Evolutionary conservation across 176 grass and related monocot species (phyloP).

Genomic region (Pontederia crassipes): DNA sequence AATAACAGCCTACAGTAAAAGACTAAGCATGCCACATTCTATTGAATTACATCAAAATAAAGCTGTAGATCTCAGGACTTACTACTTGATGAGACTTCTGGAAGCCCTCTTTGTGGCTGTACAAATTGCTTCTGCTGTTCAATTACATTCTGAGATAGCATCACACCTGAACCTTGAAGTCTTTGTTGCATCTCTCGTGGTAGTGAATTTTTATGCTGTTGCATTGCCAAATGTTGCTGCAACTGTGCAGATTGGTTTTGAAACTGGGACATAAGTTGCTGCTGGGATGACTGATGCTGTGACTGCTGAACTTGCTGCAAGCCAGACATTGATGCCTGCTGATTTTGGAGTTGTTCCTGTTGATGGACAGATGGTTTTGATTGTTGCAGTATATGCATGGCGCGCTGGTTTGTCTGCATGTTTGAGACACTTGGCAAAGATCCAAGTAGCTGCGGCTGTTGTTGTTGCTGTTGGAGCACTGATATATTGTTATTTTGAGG

Average conservation of each 20-base stretch:
- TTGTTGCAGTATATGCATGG: constrained; percentile 49
- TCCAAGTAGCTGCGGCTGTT: constrained; percentile 58
- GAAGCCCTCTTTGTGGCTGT: constrained; percentile 36
- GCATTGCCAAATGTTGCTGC: constrained; percentile 49
- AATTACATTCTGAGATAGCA: constrained; percentile 54
- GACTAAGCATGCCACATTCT: too few species aligned
- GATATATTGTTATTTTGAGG: constrained; percentile 45
- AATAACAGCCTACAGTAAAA: too few species aligned
- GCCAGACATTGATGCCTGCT: constrained; percentile 49
- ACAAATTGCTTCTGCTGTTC: constrained; percentile 68
- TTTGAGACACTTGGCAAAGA: constrained; percentile 39
- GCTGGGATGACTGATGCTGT: constrained; percentile 60
- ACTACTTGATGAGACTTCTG: constrained; percentile 93
- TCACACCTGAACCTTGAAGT: constrained; percentile 45
- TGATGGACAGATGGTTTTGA: constrained; percentile 36
- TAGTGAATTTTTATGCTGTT: constrained; percentile 28
- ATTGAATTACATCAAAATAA: too few species aligned
- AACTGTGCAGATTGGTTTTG: constrained; percentile 48
- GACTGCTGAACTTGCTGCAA: constrained; percentile 60
- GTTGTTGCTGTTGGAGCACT: constrained; percentile 42
- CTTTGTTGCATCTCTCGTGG: constrained; percentile 40
- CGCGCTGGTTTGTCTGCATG: constrained; percentile 30
- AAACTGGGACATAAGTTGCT: constrained; percentile 57
- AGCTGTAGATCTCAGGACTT: constrained; percentile 18
- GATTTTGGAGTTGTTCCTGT: constrained; percentile 54